phyloP scores from a whole-genome alignment of 2,329 filamentous ascomycete species.

The Trichoderma sp. region DNA sequence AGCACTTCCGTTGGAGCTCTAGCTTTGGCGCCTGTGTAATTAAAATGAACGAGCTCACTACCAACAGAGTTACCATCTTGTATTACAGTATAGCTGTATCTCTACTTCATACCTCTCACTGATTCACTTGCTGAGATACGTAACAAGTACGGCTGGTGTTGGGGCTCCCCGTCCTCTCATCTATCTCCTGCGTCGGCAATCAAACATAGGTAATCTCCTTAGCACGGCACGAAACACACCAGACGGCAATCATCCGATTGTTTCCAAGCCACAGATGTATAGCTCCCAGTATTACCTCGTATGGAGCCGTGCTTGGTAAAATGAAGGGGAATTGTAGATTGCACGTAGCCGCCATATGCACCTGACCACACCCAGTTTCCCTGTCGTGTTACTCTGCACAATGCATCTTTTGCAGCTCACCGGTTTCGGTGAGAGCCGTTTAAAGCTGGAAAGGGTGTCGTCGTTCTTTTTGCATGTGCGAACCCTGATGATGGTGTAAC shows the following conservation, averaged over 20 bases:
- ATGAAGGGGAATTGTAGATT: background rate
- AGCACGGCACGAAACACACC: background rate
- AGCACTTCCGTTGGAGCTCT: background rate
- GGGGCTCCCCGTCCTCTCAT: background rate
- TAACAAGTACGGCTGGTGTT: background rate
- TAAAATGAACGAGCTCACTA: slow-evolving; percentile 7
- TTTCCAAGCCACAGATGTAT: background rate
- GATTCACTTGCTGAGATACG: background rate
- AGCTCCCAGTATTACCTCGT: background rate
- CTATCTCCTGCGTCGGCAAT: slow-evolving; percentile 5
- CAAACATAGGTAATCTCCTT: slow-evolving; percentile 8
- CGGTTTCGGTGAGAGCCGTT: background rate
- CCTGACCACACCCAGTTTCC: slow-evolving; percentile 9
- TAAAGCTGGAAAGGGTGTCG: background rate
- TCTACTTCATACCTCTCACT: background rate
- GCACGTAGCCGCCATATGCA: slow-evolving; percentile 1
- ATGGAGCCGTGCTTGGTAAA: background rate
- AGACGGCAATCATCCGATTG: slow-evolving; percentile 6
- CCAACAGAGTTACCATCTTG: no score
- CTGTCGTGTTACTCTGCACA: slow-evolving; percentile 3
- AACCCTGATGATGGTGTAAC: background rate
- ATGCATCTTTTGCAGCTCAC: slow-evolving; percentile 10
- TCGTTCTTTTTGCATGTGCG: background rate
- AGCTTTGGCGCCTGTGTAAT: background rate
- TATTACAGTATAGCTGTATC: background rate